Evolutionary conservation across 352 stramenopile species (phyloP), one percentile per base, ranked within the genome.

Genomic region (Phytophthora chlamydospora): DNA sequence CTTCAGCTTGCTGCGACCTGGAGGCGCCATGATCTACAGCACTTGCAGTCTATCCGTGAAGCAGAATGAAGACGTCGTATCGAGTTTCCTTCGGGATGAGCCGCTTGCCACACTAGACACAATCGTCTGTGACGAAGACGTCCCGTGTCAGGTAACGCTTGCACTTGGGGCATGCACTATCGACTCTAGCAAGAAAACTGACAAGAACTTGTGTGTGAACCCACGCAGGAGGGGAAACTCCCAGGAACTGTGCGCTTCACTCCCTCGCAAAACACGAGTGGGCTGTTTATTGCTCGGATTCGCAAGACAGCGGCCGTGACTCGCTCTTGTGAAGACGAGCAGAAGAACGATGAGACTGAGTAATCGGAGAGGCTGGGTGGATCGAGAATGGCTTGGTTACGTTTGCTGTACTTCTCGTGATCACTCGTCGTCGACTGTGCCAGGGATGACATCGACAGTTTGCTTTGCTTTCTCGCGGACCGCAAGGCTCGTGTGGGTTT

Each of bases 61-160:
- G 59, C 93, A 98, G 71, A 98, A 98, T 65, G 94, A 98, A 75
- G 75, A 91, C 3, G 80, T 98, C n/a, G 90, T 98, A 8, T 38
- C 58, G 7, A 77, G 56, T 27, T 88, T 98, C 33, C 70, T 98
- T 1, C 34, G 78, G 12, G 66, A 78, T 6, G 66, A 83, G 42
- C 45, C 70, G 0, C 48, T 43, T 2, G 83, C 81, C 6, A 54
- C 34, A 12, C 43, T 91, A 4, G 50, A 80, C 24, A 49, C 64
- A 1, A 83, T 91, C 11, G 62, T 75, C 12, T 46, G 52, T 33
- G 21, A 38, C 34, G 51, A 74, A 17, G 73, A 72, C 4, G 68
- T 89, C 32, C 78, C 80, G 6, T 90, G 78, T 31, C 60, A 83
- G 68, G 78, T 89, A 63, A 31, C 12, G 57, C 38, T 14, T 31